Base-by-base conservation (phyloP, 805 yeast species). In the Spathaspora arborariae region DNA sequence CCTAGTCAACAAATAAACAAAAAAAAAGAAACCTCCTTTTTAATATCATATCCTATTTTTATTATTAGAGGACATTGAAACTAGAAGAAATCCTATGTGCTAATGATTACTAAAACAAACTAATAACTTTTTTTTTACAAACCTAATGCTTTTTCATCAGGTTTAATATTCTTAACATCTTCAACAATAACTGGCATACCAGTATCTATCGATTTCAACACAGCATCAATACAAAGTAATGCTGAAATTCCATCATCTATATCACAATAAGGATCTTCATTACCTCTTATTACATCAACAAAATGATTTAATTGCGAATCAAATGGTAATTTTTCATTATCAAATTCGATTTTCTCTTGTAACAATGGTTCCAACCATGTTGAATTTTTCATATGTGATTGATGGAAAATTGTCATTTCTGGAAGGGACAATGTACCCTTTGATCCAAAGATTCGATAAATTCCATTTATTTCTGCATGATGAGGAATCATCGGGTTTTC, bases 241-340 rank as follows among this genome's bases (percentile, higher is more conserved):
- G 74, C 70, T 9, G 64, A 56, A 40, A 68, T 63, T 2, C 72
- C 75, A 52, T 70, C 75, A 20, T 61, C 67, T 13, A 66, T 66
- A 19, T 58, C 58, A 51, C 75, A 70, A 21, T 38, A 42, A 4
- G 50, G 50, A 5, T 54, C 55, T 8, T 54, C 59, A 3, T 50
- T 50, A 5, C 67, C 70, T 13, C 54, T 53, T 4, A 70, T 62
- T 20, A 70, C 56, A 43, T 67, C 66, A 24, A 68, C 61, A 45
- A 70, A 70, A 51, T 70, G 75, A 24, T 56, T 53, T 38, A 70
- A 60, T 48, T 70, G 75, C 19, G 64, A 54, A 42, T 67, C 73
- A 50, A 70, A 70, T 3, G 75, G 75, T 30, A 58, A 47, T 13
- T 55, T 56, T 13, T 45, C 26, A 9, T 49, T 40, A 35, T 57